These are phyloP conservation scores for Hypomyces rosellus DNA, from an alignment of 2,329 filamentous ascomycete species.

Conservation along the genomic window DNA sequence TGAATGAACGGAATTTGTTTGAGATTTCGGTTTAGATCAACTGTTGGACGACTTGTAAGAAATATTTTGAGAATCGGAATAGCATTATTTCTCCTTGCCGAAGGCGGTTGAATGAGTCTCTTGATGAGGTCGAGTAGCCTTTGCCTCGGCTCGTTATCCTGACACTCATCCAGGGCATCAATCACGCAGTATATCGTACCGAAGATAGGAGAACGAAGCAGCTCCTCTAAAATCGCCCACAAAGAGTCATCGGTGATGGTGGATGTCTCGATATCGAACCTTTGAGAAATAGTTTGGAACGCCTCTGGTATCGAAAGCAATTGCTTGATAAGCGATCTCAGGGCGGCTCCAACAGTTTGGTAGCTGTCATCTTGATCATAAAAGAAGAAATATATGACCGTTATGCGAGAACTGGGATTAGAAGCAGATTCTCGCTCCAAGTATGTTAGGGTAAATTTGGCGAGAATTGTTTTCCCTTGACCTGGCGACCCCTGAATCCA, in stretches of 20 bases:
- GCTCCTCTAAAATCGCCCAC: background rate
- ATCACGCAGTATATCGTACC: conserved; percentile 1
- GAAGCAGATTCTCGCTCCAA: background rate
- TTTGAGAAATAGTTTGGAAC: no score
- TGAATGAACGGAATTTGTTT: no score
- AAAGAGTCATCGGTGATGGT: no score
- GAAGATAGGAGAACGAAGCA: background rate
- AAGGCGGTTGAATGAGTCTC: no score
- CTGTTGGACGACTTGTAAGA: no score
- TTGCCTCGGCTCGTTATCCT: background rate
- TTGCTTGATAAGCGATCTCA: conserved; percentile 1
- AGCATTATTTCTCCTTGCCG: no score
- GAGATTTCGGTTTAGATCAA: no score
- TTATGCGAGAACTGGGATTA: background rate
- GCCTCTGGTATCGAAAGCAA: background rate
- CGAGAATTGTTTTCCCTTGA: conserved; percentile 1
- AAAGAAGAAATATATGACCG: conserved; percentile 2
- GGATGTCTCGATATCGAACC: no score
- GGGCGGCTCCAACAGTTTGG: background rate
- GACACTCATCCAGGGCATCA: conserved; percentile 3
- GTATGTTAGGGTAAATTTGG: background rate
- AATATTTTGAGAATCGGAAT: no score
- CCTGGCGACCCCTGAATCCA: background rate
- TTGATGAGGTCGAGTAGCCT: no score
- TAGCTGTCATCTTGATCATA: conserved; percentile 1